Evolutionary conservation across 345 rosid genomes (phyloP), one percentile per base, ranked within the genome.

Genomic region (Pugionium cornutum): DNA sequence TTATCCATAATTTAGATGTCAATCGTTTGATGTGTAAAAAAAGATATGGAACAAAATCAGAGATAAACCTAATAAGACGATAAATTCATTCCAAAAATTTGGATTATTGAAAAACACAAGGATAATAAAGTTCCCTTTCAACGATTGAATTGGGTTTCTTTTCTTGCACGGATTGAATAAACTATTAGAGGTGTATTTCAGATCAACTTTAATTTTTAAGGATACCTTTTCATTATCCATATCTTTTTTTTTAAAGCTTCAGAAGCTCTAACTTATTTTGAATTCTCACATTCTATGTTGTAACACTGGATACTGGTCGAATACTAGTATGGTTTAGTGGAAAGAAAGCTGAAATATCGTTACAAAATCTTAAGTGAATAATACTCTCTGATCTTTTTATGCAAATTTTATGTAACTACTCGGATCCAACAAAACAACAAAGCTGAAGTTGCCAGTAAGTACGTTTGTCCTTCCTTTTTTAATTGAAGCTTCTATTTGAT

Each of bases 391-490:
- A 66, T 72, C 61, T 54, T 43, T 43, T 40, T 11, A 64, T 65
- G 71, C 52, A 73, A 73, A 60, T n/a, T 59, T 52, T 59, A 58
- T 58, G 70, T 52, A 32, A 51, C 11, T 39, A 52, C 10, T 29
- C 4, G 63, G 58, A 67, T 53, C 62, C 62, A 64, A 66, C 62
- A 51, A 66, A 73, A 8, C 26, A 52, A 41, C n/a, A 70, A 18
- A 18, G 18, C 18, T 76, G 95, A 87, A 86, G 95, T 86, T 89
- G 96, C 98, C 89, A 87, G 98, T 92, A 92, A 92, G 98, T 92
- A 92, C 89, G 98, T 89, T 83, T 78, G 81, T 71, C 76, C 67
- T 55, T 63, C 50, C 40, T 8, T 47, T 9, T 1, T 7, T 36
- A 37, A 9, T 68, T 75, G 31, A 57, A 57, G 29, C 45, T 66